Conservation (phyloP, 2,329 filamentous ascomycete genomes). For the Drechslera avenae region DNA sequence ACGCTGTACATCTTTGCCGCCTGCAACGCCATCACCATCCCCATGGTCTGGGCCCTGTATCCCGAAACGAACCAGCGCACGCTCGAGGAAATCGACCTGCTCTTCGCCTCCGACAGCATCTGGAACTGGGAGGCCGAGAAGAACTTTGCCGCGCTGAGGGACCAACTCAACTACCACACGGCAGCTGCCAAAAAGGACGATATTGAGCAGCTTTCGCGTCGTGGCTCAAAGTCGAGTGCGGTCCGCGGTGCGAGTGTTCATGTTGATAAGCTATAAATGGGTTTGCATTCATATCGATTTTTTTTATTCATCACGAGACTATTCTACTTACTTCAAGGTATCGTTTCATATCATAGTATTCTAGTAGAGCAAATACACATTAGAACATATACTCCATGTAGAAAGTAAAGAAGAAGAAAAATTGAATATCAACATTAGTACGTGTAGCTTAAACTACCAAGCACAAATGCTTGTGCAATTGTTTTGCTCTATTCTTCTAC, state of each 20-base stretch:
- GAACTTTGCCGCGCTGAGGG: constrained; percentile 31
- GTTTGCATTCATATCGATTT: too few species aligned
- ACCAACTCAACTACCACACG: constrained; percentile 6
- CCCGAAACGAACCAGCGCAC: constrained; percentile 76
- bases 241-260: neutral
- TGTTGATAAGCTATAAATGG: neutral
- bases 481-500: too few species aligned
- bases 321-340: too few species aligned
- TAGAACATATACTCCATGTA: too few species aligned
- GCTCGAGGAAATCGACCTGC: constrained; percentile 74
- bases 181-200: constrained; percentile 5
- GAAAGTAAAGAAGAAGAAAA: too few species aligned
- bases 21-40: constrained; percentile 68
- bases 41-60: constrained; percentile 74
- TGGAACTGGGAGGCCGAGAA: constrained; percentile 65
- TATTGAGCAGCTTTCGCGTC: constrained; percentile 5
- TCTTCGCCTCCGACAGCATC: constrained; percentile 69
- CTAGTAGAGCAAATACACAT: too few species aligned
- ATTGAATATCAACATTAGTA: too few species aligned
- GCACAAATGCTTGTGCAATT: too few species aligned
- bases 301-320: too few species aligned
- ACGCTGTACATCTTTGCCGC: constrained; percentile 76
- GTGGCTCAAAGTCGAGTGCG: neutral
- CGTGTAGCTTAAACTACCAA: too few species aligned
- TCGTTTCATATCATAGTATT: too few species aligned